Base-by-base conservation (phyloP, 2,329 filamentous ascomycete species). In the Huntiella bhutanensis region DNA sequence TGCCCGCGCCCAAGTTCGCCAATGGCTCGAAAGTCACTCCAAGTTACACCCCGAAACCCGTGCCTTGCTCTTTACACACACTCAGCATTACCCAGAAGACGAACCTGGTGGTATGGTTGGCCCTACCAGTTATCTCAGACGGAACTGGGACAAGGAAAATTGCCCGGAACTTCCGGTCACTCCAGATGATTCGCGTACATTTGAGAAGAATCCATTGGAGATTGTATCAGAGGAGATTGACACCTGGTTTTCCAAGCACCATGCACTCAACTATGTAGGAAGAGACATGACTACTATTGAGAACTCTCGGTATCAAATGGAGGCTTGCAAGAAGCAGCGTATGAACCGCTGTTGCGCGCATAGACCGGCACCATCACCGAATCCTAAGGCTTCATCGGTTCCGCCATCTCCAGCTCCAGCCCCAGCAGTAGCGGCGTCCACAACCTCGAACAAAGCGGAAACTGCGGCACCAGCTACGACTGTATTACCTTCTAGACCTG, bases 11-110 rank as follows among this genome's bases (percentile, higher is more conserved):
- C 73, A 80, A 53, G 68, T 78, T 7, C 64, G 68, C 46, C 70
- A 79, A 55, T 80, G 75, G 75, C 62, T 79, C 12, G 69, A 71
- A 51, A 65, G 73, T 40, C 75, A 78, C 53, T 73, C 71, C 0
- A 65, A 63, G 45, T 69, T 76, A 61, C 77, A 73, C 51, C 64
- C 69, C 36, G 64, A 69, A 13, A 75, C 75, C 2, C 62, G 65
- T 22, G 61, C 62, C 4, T 65, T 77, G 3, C 64, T 79, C 10
- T 64, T 64, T 39, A 66, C 73, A 46, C 77, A 78, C 53, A 65
- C 67, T 34, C 57, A 68, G 37, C 65, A 66, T 7, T 62, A 69
- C 40, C 63, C 66, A 38, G 60, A 69, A 49, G 64, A 66, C 13
- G 64, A 66, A 2, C 67, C 67, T 0, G 70, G 71, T 13, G 44